phyloP scores from a whole-genome alignment of 2,329 filamentous ascomycete genomes.

The Diaporthe ampelina region DNA sequence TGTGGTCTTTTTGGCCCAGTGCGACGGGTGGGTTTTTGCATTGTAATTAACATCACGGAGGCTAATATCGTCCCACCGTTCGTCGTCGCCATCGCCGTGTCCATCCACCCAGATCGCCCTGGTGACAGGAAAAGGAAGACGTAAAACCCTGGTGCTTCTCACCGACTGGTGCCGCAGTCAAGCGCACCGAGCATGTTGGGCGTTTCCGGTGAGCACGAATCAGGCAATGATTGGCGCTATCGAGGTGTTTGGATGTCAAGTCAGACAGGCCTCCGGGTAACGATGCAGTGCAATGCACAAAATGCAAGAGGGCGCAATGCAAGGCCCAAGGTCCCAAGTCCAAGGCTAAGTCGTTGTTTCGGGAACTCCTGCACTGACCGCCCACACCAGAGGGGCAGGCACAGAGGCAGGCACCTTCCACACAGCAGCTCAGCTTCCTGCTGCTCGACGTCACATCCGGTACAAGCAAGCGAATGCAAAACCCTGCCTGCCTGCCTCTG shows the following conservation, averaged over 20 bases:
- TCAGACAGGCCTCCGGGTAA: not conserved
- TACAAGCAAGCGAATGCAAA: slow-evolving; percentile 16
- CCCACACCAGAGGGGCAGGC: not conserved
- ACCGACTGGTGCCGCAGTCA: slow-evolving; percentile 10
- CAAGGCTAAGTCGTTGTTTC: not conserved
- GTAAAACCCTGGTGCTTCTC: not conserved
- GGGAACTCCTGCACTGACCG: slow-evolving; percentile 8
- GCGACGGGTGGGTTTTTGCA: slow-evolving; percentile 14
- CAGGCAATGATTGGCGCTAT: slow-evolving; percentile 33
- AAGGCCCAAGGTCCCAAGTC: not conserved
- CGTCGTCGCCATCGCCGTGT: not conserved
- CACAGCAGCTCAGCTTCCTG: not conserved
- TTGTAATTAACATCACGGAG: slow-evolving; percentile 13
- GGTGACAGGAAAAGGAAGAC: not conserved
- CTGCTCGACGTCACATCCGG: slow-evolving; percentile 23
- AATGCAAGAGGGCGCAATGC: slow-evolving; percentile 11
- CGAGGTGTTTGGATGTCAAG: slow-evolving; percentile 18
- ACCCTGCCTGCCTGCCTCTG: not conserved
- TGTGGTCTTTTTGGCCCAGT: slow-evolving; percentile 22
- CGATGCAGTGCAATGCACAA: not conserved
- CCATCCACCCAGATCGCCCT: not conserved
- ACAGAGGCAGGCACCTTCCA: not conserved
- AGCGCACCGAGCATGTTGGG: slow-evolving; percentile 7
- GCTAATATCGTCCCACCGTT: slow-evolving; percentile 5
- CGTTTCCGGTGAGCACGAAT: slow-evolving; percentile 25